Base-by-base conservation (phyloP, 345 rosid species). In the Gossypium raimondii region DNA sequence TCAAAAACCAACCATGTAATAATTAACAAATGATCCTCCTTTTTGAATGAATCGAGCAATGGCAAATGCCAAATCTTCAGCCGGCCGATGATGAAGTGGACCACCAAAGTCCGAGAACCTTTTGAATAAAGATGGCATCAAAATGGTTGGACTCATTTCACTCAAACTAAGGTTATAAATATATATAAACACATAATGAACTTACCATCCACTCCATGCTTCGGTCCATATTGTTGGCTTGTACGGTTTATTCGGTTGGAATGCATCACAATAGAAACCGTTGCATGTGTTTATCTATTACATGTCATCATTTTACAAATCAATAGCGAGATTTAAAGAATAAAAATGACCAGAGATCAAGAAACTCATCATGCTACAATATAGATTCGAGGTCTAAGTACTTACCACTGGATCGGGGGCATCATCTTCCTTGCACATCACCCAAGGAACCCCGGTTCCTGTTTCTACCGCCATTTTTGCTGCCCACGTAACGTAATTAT, bases 201-300 rank as follows among this genome's bases (percentile, higher is more conserved):
- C 83, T 60, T 86, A 93, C 99, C 99, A 96, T 82, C 99, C 99
- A 76, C 97, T 96, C 99, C 99, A 96, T 74, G 98, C 97, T 82
- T 96, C 99, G 16, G 99, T 96, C 99, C 99, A 96, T 18, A 96
- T 85, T 18, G 88, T 82, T 43, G 99, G 99, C 83, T 96, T 96
- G 84, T 93, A 93, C 24, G 96, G 97, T 76, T 90, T 90, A 83
- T 96, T 96, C 2, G 99, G 98, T 58, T 90, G 20, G 82, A 96
- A 96, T 24, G 89, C 74, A 80, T 96, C 97, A 70, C 99, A 96
- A 85, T 96, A 96, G 84, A 96, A 96, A 58, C 99, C 98, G 70
- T 96, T 96, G 92, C 99, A 96, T 18, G 99, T 86, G 86, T 96
- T 96, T 70, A 96, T 96, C 99, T 93, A 83, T 67, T 44, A 79